Percentiles rank a stretch among this genome's conserved stretches.
These are phyloP conservation scores for Butyriboletus loyo DNA, from an alignment of 768 basidiomycete species.

Conservation along the genomic window DNA sequence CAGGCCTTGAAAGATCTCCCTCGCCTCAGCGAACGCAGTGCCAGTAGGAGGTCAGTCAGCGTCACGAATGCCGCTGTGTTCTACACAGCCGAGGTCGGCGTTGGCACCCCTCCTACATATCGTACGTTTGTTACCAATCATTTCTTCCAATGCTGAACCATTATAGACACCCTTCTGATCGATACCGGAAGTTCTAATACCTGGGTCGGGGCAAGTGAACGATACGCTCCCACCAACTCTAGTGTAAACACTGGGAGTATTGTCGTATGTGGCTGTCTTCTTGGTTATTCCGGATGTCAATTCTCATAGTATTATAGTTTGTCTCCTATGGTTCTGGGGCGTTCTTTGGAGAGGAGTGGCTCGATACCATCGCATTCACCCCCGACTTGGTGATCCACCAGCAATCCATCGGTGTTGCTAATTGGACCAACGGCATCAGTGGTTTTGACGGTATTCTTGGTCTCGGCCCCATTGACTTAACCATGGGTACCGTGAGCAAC, in stretches of 20 bases:
- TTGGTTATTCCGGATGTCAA: too few relatives aligned
- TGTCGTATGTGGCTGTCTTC: slow-evolving; percentile 27
- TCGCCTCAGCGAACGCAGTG: neutral
- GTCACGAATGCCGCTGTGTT: slow-evolving; percentile 22
- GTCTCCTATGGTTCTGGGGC: neutral
- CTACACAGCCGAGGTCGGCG: slow-evolving; percentile 29
- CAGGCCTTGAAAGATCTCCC: slow-evolving; percentile 2
- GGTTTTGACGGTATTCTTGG: slow-evolving; percentile 42
- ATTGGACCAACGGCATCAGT: slow-evolving; percentile 22
- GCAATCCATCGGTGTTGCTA: slow-evolving; percentile 39
- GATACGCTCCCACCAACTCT: slow-evolving; percentile 16
- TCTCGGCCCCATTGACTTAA: slow-evolving; percentile 35
- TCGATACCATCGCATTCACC: slow-evolving; percentile 10
- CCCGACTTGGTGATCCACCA: slow-evolving; percentile 2
- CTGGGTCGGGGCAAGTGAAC: slow-evolving; percentile 26
- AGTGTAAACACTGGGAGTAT: slow-evolving; percentile 17
- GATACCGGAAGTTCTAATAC: slow-evolving; percentile 35
- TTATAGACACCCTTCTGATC: slow-evolving; percentile 27
- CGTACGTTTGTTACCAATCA: slow-evolving; percentile 16
- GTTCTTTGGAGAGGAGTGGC: slow-evolving; percentile 11
- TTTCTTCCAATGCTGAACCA: neutral
- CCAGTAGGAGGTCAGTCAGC: neutral
- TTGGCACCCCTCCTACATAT: slow-evolving; percentile 27
- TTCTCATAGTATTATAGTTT: too few relatives aligned
- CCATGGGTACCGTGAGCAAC: slow-evolving; percentile 22